Base-by-base conservation (phyloP, 805 yeast species). In the Wickerhamiella brachini region DNA sequence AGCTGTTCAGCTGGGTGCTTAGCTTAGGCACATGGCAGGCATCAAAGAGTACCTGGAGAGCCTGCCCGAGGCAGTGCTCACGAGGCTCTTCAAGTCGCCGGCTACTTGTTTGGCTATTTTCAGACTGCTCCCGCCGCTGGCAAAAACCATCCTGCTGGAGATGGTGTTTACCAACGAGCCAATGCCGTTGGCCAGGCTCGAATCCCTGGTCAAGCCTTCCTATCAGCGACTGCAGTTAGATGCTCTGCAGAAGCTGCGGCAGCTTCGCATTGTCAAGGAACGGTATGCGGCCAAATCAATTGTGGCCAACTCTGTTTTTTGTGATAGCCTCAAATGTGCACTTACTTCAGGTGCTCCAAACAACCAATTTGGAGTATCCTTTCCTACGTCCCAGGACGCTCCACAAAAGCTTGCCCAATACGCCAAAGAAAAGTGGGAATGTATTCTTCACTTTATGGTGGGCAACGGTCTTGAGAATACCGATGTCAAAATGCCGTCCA, bases 21-120 rank as follows among this genome's bases (percentile, higher is more conserved):
- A 24, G 8, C 8, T 24, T 24, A 8, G 26, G 26, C 8, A 24
- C 26, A 24, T 24, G 26, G 26, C 26, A 24, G 49, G 47, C 15
- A 93, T 89, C 54, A 85, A 85, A 62, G 94, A 85, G 59, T 88
- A 93, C 66, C 72, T 93, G 54, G 97, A 88, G 63, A 87, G 85
- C 18, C 78, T 93, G 5, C 95, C 97, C 1, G 87, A 83, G 61
- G 73, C 83, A 5, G 85, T 87, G n/a, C 90, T 89, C 59, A 73
- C 81, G 21, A 78, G 87, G 61, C 74, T 93, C 21, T 93, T 85
- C 67, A 81, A 79, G 59, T 78, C 85, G 49, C 95, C 98, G 1
- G 95, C 97, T 12, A 86, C 98, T 51, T 88, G 97, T 64, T 72
- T 93, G 46, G 94, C 98, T 2, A 81, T 93, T n/a, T 89, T 82